Base-by-base conservation (phyloP, 176 grass and related monocot species). In the Pontederia paniculata region DNA sequence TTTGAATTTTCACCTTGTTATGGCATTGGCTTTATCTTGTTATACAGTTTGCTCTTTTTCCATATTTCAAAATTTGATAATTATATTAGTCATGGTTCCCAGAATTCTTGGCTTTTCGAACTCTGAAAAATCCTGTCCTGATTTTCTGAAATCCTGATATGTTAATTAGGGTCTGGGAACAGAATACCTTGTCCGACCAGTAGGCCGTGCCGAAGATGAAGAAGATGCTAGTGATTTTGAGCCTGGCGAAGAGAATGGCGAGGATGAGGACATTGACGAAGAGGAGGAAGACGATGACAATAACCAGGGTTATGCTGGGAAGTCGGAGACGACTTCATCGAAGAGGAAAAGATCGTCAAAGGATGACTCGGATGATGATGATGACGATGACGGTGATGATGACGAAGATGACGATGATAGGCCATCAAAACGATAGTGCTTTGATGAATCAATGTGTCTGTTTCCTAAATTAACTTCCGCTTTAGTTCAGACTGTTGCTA, bases 151-250 rank as follows among this genome's bases (percentile, higher is more conserved):
- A 65, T 57, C 2, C 14, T 74, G 15, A n/a, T 65, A 21, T 66
- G 77, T 44, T 23, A 1, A 21, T 69, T 54, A 57, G 65, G 77
- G 79, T 37, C 19, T 76, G 22, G 80, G 84, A 52, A 88, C 69
- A 0, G 69, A 76, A 15, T 80, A 77, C 63, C 65, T 88, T 9
- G 76, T 80, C 19, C 59, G 54, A 48, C 80, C 76, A 0, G 71
- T 83, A 48, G 80, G 72, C 0, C 50, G 55, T 23, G 68, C 79
- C 20, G 84, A 57, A 43, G 72, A 55, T 43, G 75, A 18, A 28
- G 18, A 79, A 88, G 76, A 69, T 65, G 0, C 78, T 63, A 73
- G 72, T 48, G 69, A 70, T n/a, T 62, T 88, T 21, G 73, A 83
- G 19, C 73, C 76, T 0, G 55, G 25, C 21, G 60, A n/a, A 54